phyloP scores from a whole-genome alignment of 1,284 basidiomycete genomes.

The Farysia itapuensis region DNA sequence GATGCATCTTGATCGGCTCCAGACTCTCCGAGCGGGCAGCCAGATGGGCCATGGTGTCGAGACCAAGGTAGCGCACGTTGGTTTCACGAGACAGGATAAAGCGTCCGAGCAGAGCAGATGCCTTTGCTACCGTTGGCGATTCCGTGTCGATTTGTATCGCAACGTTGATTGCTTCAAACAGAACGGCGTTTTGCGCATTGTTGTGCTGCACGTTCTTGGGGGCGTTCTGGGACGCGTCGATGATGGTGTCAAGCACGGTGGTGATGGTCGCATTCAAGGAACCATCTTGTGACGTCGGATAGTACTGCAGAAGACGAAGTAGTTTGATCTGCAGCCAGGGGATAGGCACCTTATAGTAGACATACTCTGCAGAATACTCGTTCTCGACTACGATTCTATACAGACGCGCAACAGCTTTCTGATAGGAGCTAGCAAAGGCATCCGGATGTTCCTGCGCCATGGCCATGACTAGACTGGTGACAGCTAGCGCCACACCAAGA shows the following conservation, averaged over 20 bases:
- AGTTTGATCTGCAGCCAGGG: slow-evolving; percentile 98
- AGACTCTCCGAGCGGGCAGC: slow-evolving; percentile 83
- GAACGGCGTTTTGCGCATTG: slow-evolving; percentile 95
- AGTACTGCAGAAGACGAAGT: slow-evolving; percentile 88
- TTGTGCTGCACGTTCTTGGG: slow-evolving; percentile 96
- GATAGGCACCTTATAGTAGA: slow-evolving; percentile 95
- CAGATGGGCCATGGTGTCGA: slow-evolving; percentile 97
- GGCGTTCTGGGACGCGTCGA: slow-evolving; percentile 90
- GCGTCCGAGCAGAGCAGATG: slow-evolving; percentile 86
- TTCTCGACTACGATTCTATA: slow-evolving; percentile 83
- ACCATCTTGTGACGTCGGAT: slow-evolving; percentile 86
- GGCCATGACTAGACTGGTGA: slow-evolving; percentile 89
- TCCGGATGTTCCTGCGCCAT: slow-evolving; percentile 91
- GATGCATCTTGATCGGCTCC: slow-evolving; percentile 90
- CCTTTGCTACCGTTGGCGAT: slow-evolving; percentile 82
- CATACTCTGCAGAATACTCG: slow-evolving; percentile 80
- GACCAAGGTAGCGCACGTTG: slow-evolving; percentile 93
- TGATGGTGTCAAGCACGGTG: slow-evolving; percentile 82
- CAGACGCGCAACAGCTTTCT: slow-evolving; percentile 87
- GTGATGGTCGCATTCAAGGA: slow-evolving; percentile 76
- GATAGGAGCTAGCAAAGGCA: slow-evolving; percentile 85
- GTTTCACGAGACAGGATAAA: slow-evolving; percentile 98
- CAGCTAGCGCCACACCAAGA: slow-evolving; percentile 86
- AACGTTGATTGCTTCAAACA: slow-evolving; percentile 96
- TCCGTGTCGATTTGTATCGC: slow-evolving; percentile 94